Evolutionary conservation across 805 yeast species (phyloP), one percentile per base, ranked within the genome.

Genomic region (Sugiyamaella americana): DNA sequence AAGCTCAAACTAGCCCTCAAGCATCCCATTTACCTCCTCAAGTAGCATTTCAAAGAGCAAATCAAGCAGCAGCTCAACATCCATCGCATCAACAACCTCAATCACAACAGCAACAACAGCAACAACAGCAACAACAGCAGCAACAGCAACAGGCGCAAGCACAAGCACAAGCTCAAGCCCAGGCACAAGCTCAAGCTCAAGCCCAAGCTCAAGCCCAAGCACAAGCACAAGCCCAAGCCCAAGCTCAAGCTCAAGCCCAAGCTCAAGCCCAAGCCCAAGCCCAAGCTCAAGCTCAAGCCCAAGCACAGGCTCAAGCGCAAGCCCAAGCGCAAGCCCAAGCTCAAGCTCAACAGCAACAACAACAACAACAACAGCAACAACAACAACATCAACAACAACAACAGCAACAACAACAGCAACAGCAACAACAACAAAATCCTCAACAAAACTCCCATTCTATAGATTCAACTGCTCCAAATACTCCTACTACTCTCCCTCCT

Each of bases 81-180:
- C 46, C 36, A 18, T 3, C 11, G 13, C 24, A 21, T 23, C 43
- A 26, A 26, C 37, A 22, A 26, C 43, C n/a, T n/a, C 46, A 38
- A 18, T 3, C 11, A 16, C 24, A 21, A 32, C 43, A 26, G 30
- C 37, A 22, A 26, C 43, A 37, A 21, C 38, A 16, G 10, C 3
- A n/a, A 16, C 18, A 17, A 32, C 43, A 26, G 26, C 32, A 26
- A 13, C 11, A 8, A 8, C 32, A 26, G 13, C 11, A 8, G 13
- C 32, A 26, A 26, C 11, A 8, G 8, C 32, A 26, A 13, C 39
- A 36, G 16, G 32, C 32, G 8, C 32, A 26, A 26, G 32, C 32
- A 26, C 32, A 26, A 13, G 32, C 32, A 26, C 32, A 26, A 26
- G 32, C 32, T 13, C 32, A 26, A 26, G 32, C 17, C 24, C 4